These are phyloP conservation scores for Hypoxylon sp. DNA, from an alignment of 2,329 filamentous ascomycete species.

Conservation along the genomic window DNA sequence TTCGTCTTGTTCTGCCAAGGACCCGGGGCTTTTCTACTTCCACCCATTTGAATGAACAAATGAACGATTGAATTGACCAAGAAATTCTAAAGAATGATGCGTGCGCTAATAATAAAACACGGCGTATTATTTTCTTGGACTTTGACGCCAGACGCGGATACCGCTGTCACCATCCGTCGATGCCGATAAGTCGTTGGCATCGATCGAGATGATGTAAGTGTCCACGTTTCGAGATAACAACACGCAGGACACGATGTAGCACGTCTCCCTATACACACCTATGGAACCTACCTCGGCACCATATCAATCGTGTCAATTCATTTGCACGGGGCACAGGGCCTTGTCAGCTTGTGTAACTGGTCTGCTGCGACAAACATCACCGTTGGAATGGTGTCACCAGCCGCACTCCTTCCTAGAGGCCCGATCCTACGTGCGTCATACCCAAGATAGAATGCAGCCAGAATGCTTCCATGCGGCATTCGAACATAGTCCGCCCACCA, in stretches of 20 bases:
- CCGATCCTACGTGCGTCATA: slow-evolving; percentile 36
- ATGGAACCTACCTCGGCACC: background rate
- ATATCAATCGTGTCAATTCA: slow-evolving; percentile 19
- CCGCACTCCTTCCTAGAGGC: slow-evolving; percentile 27
- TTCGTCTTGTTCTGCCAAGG: slow-evolving; percentile 32
- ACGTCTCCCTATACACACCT: no score
- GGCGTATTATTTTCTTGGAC: background rate
- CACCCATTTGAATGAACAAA: slow-evolving; percentile 30
- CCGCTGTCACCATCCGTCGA: slow-evolving; percentile 15
- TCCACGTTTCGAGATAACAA: slow-evolving; percentile 12
- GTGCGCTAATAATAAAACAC: slow-evolving; percentile 32
- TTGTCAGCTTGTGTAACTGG: slow-evolving; percentile 33
- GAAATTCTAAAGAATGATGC: slow-evolving; percentile 22
- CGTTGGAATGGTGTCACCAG: slow-evolving; percentile 39
- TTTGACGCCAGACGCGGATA: slow-evolving; percentile 20
- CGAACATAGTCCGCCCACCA: slow-evolving; percentile 15
- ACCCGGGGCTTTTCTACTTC: slow-evolving; percentile 27
- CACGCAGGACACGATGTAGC: slow-evolving; percentile 6
- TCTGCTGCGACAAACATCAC: slow-evolving; percentile 22
- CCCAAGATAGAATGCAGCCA: slow-evolving; percentile 14
- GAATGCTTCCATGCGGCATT: slow-evolving; percentile 23
- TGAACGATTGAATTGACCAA: slow-evolving; percentile 17
- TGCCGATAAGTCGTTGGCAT: background rate
- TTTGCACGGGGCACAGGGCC: slow-evolving; percentile 7
- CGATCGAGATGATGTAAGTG: slow-evolving; percentile 37